A percentile compares a stretch with the other conserved stretches of the same genome.
Evolutionary conservation across 441 rosid species (phyloP).

Genomic region (Brassica hybrid): DNA sequence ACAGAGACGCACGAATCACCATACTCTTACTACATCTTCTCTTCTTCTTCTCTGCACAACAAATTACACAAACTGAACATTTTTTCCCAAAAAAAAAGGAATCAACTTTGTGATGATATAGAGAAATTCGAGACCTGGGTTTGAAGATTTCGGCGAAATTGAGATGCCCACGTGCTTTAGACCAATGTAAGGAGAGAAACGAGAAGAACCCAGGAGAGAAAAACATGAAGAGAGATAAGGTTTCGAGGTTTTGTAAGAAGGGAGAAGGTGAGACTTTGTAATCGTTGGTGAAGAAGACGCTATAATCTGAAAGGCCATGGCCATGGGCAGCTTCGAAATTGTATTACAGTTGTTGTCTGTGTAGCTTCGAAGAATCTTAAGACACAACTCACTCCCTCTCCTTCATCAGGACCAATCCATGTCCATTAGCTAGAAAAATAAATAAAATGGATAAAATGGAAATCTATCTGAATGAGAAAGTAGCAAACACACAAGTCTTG

Average conservation of each 20-base stretch:
- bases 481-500: neutral
- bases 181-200: conserved; percentile 66
- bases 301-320: conserved; percentile 60
- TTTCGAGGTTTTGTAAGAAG: conserved; percentile 39
- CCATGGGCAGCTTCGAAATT: conserved; percentile 35
- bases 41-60: conserved; percentile 53
- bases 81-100: neutral
- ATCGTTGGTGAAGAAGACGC: conserved; percentile 44
- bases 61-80: conserved; percentile 1
- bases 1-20: conserved; percentile 75
- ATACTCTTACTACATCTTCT: conserved; percentile 48
- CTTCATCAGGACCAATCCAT: conserved; percentile 36
- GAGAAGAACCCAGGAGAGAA: conserved; percentile 50
- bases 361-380: conserved; percentile 29
- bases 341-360: conserved; percentile 14
- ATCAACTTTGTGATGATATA: neutral
- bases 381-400: conserved; percentile 30
- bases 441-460: neutral
- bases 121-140: conserved; percentile 44
- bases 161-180: conserved; percentile 69
- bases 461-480: neutral
- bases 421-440: conserved; percentile 25
- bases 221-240: conserved; percentile 40
- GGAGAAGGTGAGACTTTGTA: conserved; percentile 43
- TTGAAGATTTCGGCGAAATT: conserved; percentile 46